Evolutionary conservation across 768 basidiomycete species (phyloP).

Genomic region (Amanita jacksonii): DNA sequence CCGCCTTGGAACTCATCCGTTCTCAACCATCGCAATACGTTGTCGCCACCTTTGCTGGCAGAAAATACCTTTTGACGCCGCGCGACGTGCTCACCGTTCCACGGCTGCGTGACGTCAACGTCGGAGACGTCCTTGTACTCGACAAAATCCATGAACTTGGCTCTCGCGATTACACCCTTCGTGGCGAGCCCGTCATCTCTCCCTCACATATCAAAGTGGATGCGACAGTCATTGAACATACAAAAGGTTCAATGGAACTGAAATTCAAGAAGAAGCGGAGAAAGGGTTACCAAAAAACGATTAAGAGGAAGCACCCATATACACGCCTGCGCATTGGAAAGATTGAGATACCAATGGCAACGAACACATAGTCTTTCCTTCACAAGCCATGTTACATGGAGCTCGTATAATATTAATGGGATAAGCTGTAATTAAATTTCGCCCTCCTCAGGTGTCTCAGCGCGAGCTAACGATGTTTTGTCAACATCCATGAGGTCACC

Average conservation of each 20-base stretch:
- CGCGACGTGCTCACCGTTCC: slow-evolving; percentile 92
- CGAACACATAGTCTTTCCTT: slow-evolving; percentile 17
- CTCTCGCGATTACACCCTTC: slow-evolving; percentile 88
- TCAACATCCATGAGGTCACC: slow-evolving; percentile 34
- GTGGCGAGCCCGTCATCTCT: slow-evolving; percentile 66
- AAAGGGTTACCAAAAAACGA: slow-evolving; percentile 95
- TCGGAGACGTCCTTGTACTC: slow-evolving; percentile 78
- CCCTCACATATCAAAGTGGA: slow-evolving; percentile 58
- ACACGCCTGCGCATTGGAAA: slow-evolving; percentile 90
- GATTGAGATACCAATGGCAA: slow-evolving; percentile 34
- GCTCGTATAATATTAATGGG: background rate
- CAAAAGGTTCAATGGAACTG: slow-evolving; percentile 86
- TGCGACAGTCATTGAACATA: slow-evolving; percentile 95
- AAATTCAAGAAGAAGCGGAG: slow-evolving; percentile 96
- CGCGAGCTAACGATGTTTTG: slow-evolving; percentile 37
- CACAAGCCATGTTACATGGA: slow-evolving; percentile 10
- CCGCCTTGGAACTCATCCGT: slow-evolving; percentile 73
- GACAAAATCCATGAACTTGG: slow-evolving; percentile 91
- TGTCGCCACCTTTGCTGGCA: slow-evolving; percentile 78
- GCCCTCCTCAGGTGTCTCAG: slow-evolving; percentile 81
- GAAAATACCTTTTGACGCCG: slow-evolving; percentile 83
- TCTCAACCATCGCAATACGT: slow-evolving; percentile 92
- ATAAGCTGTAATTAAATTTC: slow-evolving; percentile 46
- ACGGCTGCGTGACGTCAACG: slow-evolving; percentile 71
- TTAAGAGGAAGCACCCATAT: slow-evolving; percentile 89